Conservation (phyloP, 495 filamentous ascomycete species). For the Aspergillus leporis region DNA sequence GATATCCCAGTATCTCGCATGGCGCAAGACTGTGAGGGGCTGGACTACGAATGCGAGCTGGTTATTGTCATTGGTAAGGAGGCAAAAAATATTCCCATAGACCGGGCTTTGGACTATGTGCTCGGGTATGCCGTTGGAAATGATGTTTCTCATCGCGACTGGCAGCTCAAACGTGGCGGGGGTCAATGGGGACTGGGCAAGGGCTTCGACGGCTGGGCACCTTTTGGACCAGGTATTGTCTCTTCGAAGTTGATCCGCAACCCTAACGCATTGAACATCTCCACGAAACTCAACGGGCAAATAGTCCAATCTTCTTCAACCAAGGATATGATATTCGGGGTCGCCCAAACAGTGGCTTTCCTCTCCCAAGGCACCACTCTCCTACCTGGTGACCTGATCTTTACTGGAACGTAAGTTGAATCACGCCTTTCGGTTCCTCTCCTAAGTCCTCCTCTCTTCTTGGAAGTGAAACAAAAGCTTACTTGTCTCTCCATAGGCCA, state of each 20-base stretch:
- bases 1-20: constrained; percentile 63
- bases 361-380: constrained; percentile 77
- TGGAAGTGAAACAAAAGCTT: constrained; percentile 3
- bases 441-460: background rate
- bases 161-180: constrained; percentile 77
- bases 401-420: constrained; percentile 75
- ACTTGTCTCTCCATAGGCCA: constrained; percentile 46
- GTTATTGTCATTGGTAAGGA: constrained; percentile 75
- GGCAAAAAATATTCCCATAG: constrained; percentile 65
- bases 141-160: constrained; percentile 81
- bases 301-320: constrained; percentile 74
- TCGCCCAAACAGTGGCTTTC: constrained; percentile 72
- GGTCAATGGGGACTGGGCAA: constrained; percentile 84
- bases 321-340: constrained; percentile 78
- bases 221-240: constrained; percentile 80
- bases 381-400: constrained; percentile 78
- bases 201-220: constrained; percentile 89
- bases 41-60: constrained; percentile 87
- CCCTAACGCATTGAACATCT: constrained; percentile 66
- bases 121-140: constrained; percentile 81
- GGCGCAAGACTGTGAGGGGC: constrained; percentile 59
- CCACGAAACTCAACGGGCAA: constrained; percentile 70
- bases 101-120: constrained; percentile 69
- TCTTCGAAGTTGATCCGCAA: constrained; percentile 64
- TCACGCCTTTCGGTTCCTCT: background rate